Base-by-base conservation (phyloP, 495 filamentous ascomycete genomes). In the Aspergillus incahuasiensis region DNA sequence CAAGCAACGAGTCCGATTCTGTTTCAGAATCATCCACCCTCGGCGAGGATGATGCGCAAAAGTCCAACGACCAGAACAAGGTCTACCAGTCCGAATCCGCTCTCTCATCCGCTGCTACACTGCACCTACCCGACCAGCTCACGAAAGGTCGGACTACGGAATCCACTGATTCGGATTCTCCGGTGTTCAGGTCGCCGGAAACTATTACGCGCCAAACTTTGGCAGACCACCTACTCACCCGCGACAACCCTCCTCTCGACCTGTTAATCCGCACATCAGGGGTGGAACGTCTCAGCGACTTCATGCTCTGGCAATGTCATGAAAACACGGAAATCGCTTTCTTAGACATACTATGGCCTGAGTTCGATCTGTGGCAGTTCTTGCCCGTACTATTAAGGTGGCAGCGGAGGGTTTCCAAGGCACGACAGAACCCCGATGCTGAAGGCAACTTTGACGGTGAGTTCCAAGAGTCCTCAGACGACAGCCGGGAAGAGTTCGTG, bases 291-390 rank as follows among this genome's bases (percentile, higher is more conserved):
- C 71, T 98, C 54, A 95, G 90, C 62, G 94, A 98, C 64, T 98
- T 97, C 64, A 91, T 98, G 91, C 84, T 98, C 49, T 98, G 94
- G 94, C 94, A 98, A 70, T 92, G 88, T 62, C 91, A 97, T 61
- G 79, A 95, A 63, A 77, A 92, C 41, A 97, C 94, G 0, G 86
- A 96, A 51, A 86, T 97, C 52, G 89, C 90, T 38, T 98, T 97
- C 71, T 68, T 96, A 39, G 82, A 96, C 54, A 92, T 90, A 53
- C 73, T 97, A 41, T 98, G 94, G 94, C 94, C 94, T 4, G 91
- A 97, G 60, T 96, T 98, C 60, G 91, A 95, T 64, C 76, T 98
- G 11, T 95, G 91, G 92, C 77, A 90, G 41, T 97, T 98, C 71
- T 62, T 98, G 22, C 94, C 95, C 0, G 91, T 97, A 5, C 72